These are phyloP conservation scores for Yarrowia sp. DNA, from an alignment of 805 yeast genomes.

Conservation along the genomic window DNA sequence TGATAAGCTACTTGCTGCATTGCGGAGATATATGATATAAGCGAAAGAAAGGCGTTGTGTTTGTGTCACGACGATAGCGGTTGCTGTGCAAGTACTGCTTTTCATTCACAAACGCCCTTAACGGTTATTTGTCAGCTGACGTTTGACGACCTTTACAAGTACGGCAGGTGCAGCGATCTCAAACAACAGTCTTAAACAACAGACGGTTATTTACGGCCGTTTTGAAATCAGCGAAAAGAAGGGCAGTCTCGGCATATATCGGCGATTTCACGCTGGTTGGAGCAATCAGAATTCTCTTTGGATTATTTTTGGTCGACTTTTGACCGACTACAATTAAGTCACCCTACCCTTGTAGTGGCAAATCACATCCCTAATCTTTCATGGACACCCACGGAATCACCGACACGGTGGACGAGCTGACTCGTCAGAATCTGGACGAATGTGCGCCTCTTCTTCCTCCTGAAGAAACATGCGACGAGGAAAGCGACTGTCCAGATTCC, in stretches of 20 bases:
- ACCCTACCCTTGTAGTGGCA: no score
- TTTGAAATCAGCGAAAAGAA: no score
- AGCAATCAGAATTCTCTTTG: no score
- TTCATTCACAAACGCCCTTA: neutral
- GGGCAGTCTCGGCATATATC: no score
- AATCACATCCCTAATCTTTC: no score
- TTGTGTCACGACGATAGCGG: neutral
- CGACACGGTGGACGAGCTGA: constrained; percentile 36
- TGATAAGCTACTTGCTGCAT: constrained; percentile 33
- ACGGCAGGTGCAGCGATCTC: no score
- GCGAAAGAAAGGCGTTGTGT: neutral
- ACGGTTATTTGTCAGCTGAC: neutral
- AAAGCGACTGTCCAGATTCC: constrained; percentile 20
- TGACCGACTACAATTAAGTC: no score
- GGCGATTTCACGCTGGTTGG: no score
- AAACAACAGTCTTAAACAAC: no score
- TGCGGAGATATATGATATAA: constrained; percentile 21
- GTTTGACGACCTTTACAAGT: neutral
- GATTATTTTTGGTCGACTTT: no score
- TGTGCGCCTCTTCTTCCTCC: constrained; percentile 13
- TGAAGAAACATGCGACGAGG: constrained; percentile 24
- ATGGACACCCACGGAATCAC: constrained; percentile 35
- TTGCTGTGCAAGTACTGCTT: no score
- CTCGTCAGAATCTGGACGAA: constrained; percentile 24
- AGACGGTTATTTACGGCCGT: no score